These are phyloP conservation scores for Craterostigma plantagineum DNA, from an alignment of 257 asterid genomes.

Conservation along the genomic window DNA sequence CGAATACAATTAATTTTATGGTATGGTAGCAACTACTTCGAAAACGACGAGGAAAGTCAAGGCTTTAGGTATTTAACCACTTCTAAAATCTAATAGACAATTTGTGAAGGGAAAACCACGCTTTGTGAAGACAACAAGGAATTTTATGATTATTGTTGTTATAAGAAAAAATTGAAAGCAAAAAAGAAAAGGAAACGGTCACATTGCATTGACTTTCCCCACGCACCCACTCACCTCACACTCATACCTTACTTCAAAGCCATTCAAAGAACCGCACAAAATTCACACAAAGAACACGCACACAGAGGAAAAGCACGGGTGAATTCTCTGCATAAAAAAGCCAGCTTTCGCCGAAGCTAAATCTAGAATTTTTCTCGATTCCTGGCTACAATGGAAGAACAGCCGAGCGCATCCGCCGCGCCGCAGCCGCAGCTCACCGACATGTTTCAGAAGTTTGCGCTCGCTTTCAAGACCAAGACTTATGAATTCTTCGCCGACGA, in stretches of 20 bases:
- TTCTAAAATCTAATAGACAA: too few species aligned
- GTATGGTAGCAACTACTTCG: too few species aligned
- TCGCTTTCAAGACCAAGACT: conserved; percentile 75
- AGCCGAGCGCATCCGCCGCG: conserved; percentile 7
- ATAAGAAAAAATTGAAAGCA: too few species aligned
- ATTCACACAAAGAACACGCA: conserved; percentile 2
- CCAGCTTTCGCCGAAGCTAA: too few species aligned
- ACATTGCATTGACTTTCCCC: too few species aligned
- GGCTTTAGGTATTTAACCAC: too few species aligned
- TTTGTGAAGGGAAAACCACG: too few species aligned
- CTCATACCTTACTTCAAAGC: conserved; percentile 68
- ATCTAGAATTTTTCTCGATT: conserved; percentile 6
- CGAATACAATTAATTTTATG: too few species aligned
- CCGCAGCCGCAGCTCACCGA: conserved; percentile 70
- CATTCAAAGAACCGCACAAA: conserved; percentile 40
- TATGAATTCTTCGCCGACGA: conserved; percentile 56
- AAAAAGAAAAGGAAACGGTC: too few species aligned
- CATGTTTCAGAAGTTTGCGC: conserved; percentile 85
- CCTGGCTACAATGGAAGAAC: conserved; percentile 46
- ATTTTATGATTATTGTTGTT: too few species aligned
- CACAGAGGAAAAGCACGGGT: neutral
- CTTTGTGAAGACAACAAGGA: too few species aligned
- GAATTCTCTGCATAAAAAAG: conserved; percentile 10
- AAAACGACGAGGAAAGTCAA: too few species aligned
- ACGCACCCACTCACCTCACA: conserved; percentile 3